Conservation (phyloP, 1,284 basidiomycete species). For the Apiotrichum gamsii region DNA sequence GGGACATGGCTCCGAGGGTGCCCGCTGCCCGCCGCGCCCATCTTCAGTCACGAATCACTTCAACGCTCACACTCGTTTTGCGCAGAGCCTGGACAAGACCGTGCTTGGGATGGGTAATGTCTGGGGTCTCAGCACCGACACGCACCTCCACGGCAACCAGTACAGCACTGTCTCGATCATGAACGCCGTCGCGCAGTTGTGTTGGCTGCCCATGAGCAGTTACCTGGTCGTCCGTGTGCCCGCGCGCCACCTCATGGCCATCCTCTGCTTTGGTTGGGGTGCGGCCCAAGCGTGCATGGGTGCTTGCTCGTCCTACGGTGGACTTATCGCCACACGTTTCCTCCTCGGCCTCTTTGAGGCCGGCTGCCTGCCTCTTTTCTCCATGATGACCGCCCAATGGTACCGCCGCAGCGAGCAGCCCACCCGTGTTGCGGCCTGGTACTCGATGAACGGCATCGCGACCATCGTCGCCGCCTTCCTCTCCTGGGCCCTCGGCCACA, state of each 20-base stretch:
- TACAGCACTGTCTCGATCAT: conserved; percentile 35
- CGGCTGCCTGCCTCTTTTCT: conserved; percentile 45
- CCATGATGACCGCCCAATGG: conserved; percentile 44
- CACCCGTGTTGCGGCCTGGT: conserved; percentile 41
- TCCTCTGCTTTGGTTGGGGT: conserved; percentile 39
- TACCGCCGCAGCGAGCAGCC: conserved; percentile 44
- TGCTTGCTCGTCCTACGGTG: conserved; percentile 26
- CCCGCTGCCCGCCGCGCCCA: too few relatives aligned
- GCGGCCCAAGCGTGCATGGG: conserved; percentile 32
- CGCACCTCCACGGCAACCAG: conserved; percentile 26
- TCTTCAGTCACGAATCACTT: too few relatives aligned
- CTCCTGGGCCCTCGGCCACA: conserved; percentile 39
- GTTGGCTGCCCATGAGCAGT: conserved; percentile 43
- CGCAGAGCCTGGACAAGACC: conserved; percentile 40
- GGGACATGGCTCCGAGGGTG: too few relatives aligned
- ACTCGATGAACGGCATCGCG: conserved; percentile 44
- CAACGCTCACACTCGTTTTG: too few relatives aligned
- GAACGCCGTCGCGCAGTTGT: conserved; percentile 42
- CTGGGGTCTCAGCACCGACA: conserved; percentile 31
- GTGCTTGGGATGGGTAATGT: conserved; percentile 16
- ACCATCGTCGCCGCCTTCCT: conserved; percentile 40
- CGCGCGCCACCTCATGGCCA: conserved; percentile 38
- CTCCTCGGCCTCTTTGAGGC: conserved; percentile 47
- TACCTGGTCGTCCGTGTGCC: conserved; percentile 42
- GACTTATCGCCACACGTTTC: conserved; percentile 39